These are phyloP conservation scores for Physaria fendleri DNA, from an alignment of 345 rosid species.

Conservation along the genomic window DNA sequence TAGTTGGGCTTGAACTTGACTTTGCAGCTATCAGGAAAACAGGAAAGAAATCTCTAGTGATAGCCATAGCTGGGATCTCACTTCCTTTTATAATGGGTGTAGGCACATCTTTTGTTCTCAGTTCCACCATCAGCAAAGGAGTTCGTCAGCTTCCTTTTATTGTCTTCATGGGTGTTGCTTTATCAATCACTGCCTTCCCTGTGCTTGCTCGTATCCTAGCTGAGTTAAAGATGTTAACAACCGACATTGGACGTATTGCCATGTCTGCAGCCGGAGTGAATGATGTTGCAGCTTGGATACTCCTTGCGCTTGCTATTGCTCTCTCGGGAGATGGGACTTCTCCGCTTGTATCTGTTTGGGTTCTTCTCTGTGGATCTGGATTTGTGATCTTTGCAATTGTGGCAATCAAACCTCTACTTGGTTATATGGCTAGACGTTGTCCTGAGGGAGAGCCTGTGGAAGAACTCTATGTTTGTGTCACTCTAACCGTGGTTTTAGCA, in stretches of 20 bases:
- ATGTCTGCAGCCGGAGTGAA: conserved; percentile 52
- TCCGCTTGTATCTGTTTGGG: conserved; percentile 43
- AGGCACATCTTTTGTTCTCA: conserved; percentile 39
- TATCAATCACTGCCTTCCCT: conserved; percentile 51
- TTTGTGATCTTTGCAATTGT: conserved; percentile 38
- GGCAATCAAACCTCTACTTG: conserved; percentile 32
- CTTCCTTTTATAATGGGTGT: conserved; percentile 48
- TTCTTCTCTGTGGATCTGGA: conserved; percentile 35
- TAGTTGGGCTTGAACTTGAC: conserved; percentile 63
- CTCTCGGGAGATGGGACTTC: conserved; percentile 35
- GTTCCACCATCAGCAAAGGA: conserved; percentile 29
- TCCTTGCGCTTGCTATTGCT: conserved; percentile 44
- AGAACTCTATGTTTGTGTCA: conserved; percentile 43
- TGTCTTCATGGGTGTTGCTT: conserved; percentile 45
- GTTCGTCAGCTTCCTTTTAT: conserved; percentile 32
- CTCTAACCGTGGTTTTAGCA: conserved; percentile 41
- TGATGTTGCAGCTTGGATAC: conserved; percentile 46
- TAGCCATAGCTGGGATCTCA: conserved; percentile 50
- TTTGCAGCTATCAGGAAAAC: conserved; percentile 34
- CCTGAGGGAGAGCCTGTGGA: conserved; percentile 35
- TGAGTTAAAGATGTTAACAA: conserved; percentile 47
- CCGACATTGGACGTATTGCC: conserved; percentile 44
- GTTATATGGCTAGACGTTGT: conserved; percentile 28
- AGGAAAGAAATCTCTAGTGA: conserved; percentile 36
- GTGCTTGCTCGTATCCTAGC: conserved; percentile 50